Conservation (phyloP, 2,329 filamentous ascomycete species). For the Stylonectria norvegica region DNA sequence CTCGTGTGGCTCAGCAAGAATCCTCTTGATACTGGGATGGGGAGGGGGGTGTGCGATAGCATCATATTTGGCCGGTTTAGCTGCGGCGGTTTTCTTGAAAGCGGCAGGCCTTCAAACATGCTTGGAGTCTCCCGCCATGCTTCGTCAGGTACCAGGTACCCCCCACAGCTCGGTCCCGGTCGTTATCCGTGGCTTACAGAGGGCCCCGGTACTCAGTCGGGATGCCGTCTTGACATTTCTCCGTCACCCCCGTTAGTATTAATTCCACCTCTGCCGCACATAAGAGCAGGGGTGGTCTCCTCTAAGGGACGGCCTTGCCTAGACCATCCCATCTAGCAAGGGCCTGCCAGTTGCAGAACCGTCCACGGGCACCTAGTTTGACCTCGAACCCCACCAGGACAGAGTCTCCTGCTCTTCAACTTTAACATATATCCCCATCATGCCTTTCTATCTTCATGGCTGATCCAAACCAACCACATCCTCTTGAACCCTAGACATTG, state of each 20-base stretch:
- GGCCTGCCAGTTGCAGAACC: constrained; percentile 21
- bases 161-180: constrained; percentile 18
- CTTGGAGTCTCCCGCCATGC: constrained; percentile 23
- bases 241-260: constrained; percentile 45
- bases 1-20: constrained; percentile 13
- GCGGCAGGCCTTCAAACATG: constrained; percentile 24
- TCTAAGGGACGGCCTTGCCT: constrained; percentile 18
- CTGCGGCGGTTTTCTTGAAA: constrained; percentile 12
- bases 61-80: constrained; percentile 17
- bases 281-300: constrained; percentile 18
- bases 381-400: constrained; percentile 19
- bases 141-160: constrained; percentile 16
- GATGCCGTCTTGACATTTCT: constrained; percentile 40
- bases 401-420: constrained; percentile 17
- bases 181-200: constrained; percentile 18
- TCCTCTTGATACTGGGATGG: constrained; percentile 3
- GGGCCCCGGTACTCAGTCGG: constrained; percentile 21
- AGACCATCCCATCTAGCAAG: constrained; percentile 24
- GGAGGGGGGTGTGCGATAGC: constrained; percentile 10
- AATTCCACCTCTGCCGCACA: constrained; percentile 43
- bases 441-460: constrained; percentile 10
- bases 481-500: constrained; percentile 7
- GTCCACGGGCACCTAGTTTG: constrained; percentile 8
- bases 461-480: constrained; percentile 5
- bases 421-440: constrained; percentile 26